Evolutionary conservation across 1,284 basidiomycete genomes (phyloP).

Genomic region (Trametes sp.): DNA sequence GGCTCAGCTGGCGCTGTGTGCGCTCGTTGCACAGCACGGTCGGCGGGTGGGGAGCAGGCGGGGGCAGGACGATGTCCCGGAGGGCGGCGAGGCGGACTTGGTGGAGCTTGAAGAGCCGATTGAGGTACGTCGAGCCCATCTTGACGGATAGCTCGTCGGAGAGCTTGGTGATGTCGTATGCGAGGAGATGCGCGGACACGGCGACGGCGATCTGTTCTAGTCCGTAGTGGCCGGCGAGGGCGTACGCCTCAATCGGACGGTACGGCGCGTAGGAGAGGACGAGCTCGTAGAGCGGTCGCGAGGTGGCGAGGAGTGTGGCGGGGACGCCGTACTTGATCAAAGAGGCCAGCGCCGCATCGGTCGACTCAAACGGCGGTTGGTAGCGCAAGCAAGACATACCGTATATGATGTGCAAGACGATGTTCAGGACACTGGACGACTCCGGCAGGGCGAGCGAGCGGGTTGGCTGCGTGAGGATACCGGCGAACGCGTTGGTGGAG

Average conservation of each 20-base stretch:
- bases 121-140: conserved; percentile 48
- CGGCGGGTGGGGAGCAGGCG: conserved; percentile 38
- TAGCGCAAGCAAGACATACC: conserved; percentile 37
- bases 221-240: conserved; percentile 42
- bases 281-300: conserved; percentile 36
- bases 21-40: neutral
- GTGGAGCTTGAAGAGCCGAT: conserved; percentile 48
- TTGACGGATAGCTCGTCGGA: conserved; percentile 32
- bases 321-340: conserved; percentile 42
- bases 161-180: conserved; percentile 37
- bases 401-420: conserved; percentile 45
- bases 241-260: conserved; percentile 44
- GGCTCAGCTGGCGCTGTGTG: neutral
- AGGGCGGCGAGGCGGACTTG: conserved; percentile 43
- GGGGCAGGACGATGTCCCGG: conserved; percentile 41
- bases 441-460: conserved; percentile 1
- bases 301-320: conserved; percentile 19
- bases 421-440: conserved; percentile 34
- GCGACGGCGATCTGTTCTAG: conserved; percentile 44
- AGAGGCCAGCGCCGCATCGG: conserved; percentile 36
- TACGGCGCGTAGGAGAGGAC: conserved; percentile 39
- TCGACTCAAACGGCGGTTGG: conserved; percentile 31
- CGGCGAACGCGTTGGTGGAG: conserved; percentile 43
- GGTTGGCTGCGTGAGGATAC: neutral
- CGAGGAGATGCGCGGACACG: conserved; percentile 44